Conservation (phyloP, 106 monocot genomes). For the Ottelia alismoides region DNA sequence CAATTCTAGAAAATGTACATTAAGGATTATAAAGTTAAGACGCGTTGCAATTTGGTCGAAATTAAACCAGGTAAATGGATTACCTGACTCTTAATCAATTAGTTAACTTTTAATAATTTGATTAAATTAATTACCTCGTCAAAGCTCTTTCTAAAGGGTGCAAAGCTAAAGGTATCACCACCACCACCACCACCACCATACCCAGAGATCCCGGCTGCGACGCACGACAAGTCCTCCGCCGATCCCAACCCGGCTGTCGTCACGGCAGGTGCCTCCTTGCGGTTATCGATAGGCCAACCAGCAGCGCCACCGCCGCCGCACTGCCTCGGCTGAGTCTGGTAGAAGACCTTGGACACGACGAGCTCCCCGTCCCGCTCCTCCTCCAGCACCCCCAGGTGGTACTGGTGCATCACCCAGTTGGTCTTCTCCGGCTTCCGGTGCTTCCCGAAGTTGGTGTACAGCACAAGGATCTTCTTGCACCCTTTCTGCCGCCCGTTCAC, state of each 20-base stretch:
- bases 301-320: no score
- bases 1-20: no score
- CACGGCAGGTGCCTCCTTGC: conserved; percentile 30
- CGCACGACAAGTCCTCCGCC: no score
- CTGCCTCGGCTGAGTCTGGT: conserved; percentile 95
- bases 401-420: conserved; percentile 61
- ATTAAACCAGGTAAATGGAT: no score
- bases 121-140: conserved; percentile 1
- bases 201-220: conserved; percentile 20
- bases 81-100: no score
- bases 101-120: no score
- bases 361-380: conserved; percentile 96
- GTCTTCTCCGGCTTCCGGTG: conserved; percentile 7
- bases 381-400: conserved; percentile 69
- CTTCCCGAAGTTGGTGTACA: conserved; percentile 18
- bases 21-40: no score
- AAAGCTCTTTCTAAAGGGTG: conserved; percentile 6
- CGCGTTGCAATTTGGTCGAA: no score
- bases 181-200: conserved; percentile 22
- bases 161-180: conserved; percentile 78
- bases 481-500: conserved; percentile 9
- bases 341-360: conserved; percentile 93
- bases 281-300: no score
- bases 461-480: conserved; percentile 14
- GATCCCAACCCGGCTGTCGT: conserved; percentile 33